These are phyloP conservation scores for Fragilaria radians DNA, from an alignment of 108 stramenopile species.

Conservation along the genomic window DNA sequence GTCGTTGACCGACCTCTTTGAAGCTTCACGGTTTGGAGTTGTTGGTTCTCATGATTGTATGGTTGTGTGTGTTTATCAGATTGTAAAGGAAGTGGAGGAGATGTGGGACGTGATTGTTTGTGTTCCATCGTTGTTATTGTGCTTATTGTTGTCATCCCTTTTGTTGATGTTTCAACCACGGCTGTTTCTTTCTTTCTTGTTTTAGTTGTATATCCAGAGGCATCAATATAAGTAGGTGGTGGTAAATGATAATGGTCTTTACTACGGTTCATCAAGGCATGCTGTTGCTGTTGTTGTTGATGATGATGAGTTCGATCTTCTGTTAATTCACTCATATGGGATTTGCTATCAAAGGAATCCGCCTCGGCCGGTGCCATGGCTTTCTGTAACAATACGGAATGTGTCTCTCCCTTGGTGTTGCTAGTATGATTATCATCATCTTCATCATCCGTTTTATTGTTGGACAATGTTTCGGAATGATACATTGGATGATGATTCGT, in stretches of 20 bases:
- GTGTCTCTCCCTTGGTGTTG: background rate
- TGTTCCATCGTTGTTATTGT: background rate
- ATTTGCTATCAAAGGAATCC: constrained; percentile 52
- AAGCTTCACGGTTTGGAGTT: no score
- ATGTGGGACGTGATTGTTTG: background rate
- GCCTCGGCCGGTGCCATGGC: background rate
- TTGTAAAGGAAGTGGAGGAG: background rate
- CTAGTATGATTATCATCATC: background rate
- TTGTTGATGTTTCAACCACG: constrained; percentile 1
- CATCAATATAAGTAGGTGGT: background rate
- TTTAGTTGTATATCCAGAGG: background rate
- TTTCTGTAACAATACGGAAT: constrained; percentile 1
- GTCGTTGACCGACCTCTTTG: constrained; percentile 45
- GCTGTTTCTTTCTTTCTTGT: background rate
- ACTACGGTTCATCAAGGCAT: background rate
- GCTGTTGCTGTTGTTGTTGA: constrained; percentile 26
- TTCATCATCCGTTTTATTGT: background rate
- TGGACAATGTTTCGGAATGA: background rate
- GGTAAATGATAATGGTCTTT: constrained; percentile 2
- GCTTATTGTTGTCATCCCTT: constrained; percentile 2
- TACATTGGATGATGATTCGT: background rate
- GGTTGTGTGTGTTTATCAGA: no score
- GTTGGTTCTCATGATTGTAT: no score
- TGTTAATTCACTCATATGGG: constrained; percentile 77
- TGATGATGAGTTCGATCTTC: constrained; percentile 80